phyloP scores from a whole-genome alignment of 495 filamentous ascomycete species.

The Lichenothelia convexa region DNA sequence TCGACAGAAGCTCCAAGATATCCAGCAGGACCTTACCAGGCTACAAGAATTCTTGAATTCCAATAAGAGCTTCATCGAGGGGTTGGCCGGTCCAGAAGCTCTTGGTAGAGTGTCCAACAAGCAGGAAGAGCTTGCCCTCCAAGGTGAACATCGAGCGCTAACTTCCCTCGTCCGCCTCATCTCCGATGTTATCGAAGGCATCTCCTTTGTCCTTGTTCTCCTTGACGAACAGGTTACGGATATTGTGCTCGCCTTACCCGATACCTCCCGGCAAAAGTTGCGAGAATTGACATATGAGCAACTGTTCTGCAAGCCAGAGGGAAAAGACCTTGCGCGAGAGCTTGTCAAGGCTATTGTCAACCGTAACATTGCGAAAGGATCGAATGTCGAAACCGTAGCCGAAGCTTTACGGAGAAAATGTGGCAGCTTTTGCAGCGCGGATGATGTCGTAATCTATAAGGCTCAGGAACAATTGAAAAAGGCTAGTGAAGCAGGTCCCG shows the following conservation, averaged over 20 bases:
- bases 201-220: slow-evolving; percentile 81
- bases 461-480: slow-evolving; percentile 85
- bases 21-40: slow-evolving; percentile 64
- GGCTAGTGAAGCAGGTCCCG: slow-evolving; percentile 57
- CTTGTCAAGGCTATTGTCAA: slow-evolving; percentile 97
- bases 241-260: slow-evolving; percentile 65
- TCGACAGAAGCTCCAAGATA: slow-evolving; percentile 43
- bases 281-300: slow-evolving; percentile 64
- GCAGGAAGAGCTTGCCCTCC: slow-evolving; percentile 75
- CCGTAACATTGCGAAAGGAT: slow-evolving; percentile 82
- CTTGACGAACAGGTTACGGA: slow-evolving; percentile 86
- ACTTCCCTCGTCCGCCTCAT: slow-evolving; percentile 69
- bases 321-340: slow-evolving; percentile 85
- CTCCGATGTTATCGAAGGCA: slow-evolving; percentile 77
- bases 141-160: slow-evolving; percentile 84
- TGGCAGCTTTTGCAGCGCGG: slow-evolving; percentile 88
- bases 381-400: slow-evolving; percentile 91
- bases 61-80: slow-evolving; percentile 83
- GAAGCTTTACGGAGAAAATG: slow-evolving; percentile 80
- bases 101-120: slow-evolving; percentile 49
- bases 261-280: slow-evolving; percentile 44
- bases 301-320: slow-evolving; percentile 59
- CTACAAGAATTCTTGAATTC: slow-evolving; percentile 62
- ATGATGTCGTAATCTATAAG: slow-evolving; percentile 95
- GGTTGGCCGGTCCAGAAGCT: slow-evolving; percentile 70